Conservation (phyloP, 1,139 yeast species). For the Hyphopichia wangnamkhiaoensis region DNA sequence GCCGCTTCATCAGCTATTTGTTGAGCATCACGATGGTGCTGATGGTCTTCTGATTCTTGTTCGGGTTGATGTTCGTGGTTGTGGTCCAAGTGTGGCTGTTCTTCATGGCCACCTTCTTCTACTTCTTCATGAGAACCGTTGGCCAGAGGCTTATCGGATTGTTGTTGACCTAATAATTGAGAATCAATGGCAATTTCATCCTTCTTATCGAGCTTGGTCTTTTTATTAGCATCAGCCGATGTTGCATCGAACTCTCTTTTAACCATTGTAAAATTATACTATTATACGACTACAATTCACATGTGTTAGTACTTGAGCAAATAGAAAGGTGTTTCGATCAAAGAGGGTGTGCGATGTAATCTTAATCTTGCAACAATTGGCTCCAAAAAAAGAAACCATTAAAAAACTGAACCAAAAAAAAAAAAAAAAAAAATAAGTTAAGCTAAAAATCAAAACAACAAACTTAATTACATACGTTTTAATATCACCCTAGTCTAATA, state of each 20-base stretch:
- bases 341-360: too few relatives aligned
- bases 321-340: too few relatives aligned
- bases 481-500: too few relatives aligned
- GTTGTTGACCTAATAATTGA: slow-evolving; percentile 47
- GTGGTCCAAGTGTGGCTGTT: slow-evolving; percentile 16
- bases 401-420: too few relatives aligned
- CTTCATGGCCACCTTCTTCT: slow-evolving; percentile 13
- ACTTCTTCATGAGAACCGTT: slow-evolving; percentile 17
- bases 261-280: too few relatives aligned
- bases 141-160: slow-evolving; percentile 10
- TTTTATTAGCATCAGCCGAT: slow-evolving; percentile 20
- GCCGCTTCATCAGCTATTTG: background rate
- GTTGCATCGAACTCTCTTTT: slow-evolving; percentile 31
- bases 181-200: slow-evolving; percentile 48
- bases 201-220: slow-evolving; percentile 29
- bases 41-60: slow-evolving; percentile 16
- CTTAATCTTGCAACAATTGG: too few relatives aligned
- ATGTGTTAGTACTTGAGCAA: too few relatives aligned
- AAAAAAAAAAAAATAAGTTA: too few relatives aligned
- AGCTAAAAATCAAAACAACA: background rate
- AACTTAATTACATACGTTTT: too few relatives aligned
- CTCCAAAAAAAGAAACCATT: too few relatives aligned
- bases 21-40: slow-evolving; percentile 11
- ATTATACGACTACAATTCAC: too few relatives aligned
- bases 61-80: slow-evolving; percentile 8